Percentiles rank a stretch among this genome's conserved stretches.
Conservation (phyloP, 495 filamentous ascomycete genomes). For the Cryomyces minteri region DNA sequence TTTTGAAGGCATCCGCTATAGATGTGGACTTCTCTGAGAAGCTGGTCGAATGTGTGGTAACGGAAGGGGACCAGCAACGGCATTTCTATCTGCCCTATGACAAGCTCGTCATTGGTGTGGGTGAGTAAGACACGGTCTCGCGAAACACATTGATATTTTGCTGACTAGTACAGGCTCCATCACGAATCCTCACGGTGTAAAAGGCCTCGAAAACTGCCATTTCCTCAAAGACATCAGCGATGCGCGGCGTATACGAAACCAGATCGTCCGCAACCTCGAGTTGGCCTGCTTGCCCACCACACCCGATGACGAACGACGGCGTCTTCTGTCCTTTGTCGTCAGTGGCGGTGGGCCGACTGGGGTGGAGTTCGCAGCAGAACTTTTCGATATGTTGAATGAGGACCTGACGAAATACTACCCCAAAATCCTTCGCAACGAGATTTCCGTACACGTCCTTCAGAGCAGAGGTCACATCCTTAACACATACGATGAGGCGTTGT, state of each 20-base stretch:
- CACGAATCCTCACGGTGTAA: slow-evolving; percentile 90
- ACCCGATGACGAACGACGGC: slow-evolving; percentile 67
- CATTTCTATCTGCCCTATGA: slow-evolving; percentile 95
- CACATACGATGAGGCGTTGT: slow-evolving; percentile 92
- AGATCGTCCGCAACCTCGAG: slow-evolving; percentile 84
- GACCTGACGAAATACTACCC: slow-evolving; percentile 75
- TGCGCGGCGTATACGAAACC: slow-evolving; percentile 72
- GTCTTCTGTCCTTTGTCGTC: slow-evolving; percentile 84
- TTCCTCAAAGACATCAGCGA: slow-evolving; percentile 91
- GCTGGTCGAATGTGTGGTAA: slow-evolving; percentile 69
- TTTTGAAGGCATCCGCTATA: slow-evolving; percentile 67
- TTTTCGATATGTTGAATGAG: slow-evolving; percentile 93
- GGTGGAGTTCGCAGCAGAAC: slow-evolving; percentile 92
- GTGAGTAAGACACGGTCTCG: slow-evolving; percentile 21
- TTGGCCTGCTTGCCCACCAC: slow-evolving; percentile 86
- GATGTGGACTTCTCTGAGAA: slow-evolving; percentile 84
- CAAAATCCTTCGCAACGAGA: slow-evolving; percentile 79
- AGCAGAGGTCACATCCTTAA: slow-evolving; percentile 88
- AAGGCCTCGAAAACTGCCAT: slow-evolving; percentile 84
- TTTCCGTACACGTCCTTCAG: slow-evolving; percentile 94
- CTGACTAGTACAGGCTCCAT: slow-evolving; percentile 39
- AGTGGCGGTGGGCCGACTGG: slow-evolving; percentile 93
- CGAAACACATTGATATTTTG: background rate
- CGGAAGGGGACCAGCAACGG: slow-evolving; percentile 41
- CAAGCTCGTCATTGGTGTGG: slow-evolving; percentile 90